phyloP scores from a whole-genome alignment of 2,329 filamentous ascomycete genomes.

The Pyricularia grisea region DNA sequence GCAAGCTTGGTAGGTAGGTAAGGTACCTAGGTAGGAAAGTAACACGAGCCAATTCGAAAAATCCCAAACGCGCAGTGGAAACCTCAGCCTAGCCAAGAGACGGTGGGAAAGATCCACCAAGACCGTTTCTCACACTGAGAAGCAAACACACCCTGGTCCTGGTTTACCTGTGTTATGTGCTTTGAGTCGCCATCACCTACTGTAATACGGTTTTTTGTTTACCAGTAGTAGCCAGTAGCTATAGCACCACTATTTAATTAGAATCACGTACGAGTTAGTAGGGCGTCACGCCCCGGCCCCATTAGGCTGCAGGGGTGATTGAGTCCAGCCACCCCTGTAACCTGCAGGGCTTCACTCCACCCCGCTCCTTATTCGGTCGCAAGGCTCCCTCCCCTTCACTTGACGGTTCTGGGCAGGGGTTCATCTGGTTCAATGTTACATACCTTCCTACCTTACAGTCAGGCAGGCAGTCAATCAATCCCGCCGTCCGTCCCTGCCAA shows the following conservation, averaged over 20 bases:
- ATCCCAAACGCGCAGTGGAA: neutral
- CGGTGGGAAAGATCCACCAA: neutral
- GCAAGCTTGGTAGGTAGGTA: no score
- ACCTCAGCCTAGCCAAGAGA: neutral
- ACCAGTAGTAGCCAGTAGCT: neutral
- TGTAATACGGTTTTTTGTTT: neutral
- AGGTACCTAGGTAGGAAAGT: no score
- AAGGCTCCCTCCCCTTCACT: neutral
- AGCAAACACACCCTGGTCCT: neutral
- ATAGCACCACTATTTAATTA: neutral
- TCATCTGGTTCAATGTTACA: neutral
- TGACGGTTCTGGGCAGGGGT: neutral
- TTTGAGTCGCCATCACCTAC: neutral
- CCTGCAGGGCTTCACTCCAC: neutral
- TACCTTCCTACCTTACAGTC: no score
- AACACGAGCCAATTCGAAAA: neutral
- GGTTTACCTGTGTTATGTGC: neutral
- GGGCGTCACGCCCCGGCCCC: neutral
- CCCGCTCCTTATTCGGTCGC: neutral
- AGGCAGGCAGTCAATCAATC: neutral
- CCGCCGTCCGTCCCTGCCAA: neutral
- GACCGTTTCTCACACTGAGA: neutral
- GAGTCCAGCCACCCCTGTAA: neutral
- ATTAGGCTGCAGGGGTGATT: neutral
- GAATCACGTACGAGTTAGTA: neutral